Conservation (phyloP, 441 rosid genomes). For the Codiaeum variegatum region DNA sequence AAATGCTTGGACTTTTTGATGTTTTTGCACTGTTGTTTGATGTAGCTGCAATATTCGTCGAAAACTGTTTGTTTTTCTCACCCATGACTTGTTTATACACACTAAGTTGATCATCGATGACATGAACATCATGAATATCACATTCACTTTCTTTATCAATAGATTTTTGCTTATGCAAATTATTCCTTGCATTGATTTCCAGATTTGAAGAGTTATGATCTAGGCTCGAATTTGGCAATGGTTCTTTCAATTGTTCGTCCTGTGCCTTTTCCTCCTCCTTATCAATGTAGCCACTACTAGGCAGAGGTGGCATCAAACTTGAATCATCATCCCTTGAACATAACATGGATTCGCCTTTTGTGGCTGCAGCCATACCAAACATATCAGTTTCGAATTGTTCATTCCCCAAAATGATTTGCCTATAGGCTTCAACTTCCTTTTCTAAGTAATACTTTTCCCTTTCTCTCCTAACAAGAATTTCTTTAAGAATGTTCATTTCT, state of each 20-base stretch:
- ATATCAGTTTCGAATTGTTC: constrained; percentile 36
- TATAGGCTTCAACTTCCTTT: constrained; percentile 65
- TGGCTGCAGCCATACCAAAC: not conserved
- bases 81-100: constrained; percentile 18
- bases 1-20: constrained; percentile 8
- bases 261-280: constrained; percentile 28
- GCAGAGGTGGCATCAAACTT: constrained; percentile 18
- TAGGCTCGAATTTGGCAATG: not conserved
- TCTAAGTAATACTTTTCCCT: constrained; percentile 68
- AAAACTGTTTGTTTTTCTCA: constrained; percentile 23
- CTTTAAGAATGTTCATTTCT: constrained; percentile 80
- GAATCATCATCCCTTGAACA: constrained; percentile 29
- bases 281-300: constrained; percentile 16
- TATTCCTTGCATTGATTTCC: not conserved
- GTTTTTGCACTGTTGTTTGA: constrained; percentile 18
- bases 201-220: not conserved
- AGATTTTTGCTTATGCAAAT: constrained; percentile 20
- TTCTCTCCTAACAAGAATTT: constrained; percentile 69
- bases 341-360: constrained; percentile 19
- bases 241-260: constrained; percentile 6
- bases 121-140: constrained; percentile 43
- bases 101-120: constrained; percentile 33
- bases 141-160: constrained; percentile 3
- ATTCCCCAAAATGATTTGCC: constrained; percentile 40
- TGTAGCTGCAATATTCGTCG: constrained; percentile 14